Conservation (phyloP, 768 basidiomycete genomes). For the Phylloporus rhodoxanthus region DNA sequence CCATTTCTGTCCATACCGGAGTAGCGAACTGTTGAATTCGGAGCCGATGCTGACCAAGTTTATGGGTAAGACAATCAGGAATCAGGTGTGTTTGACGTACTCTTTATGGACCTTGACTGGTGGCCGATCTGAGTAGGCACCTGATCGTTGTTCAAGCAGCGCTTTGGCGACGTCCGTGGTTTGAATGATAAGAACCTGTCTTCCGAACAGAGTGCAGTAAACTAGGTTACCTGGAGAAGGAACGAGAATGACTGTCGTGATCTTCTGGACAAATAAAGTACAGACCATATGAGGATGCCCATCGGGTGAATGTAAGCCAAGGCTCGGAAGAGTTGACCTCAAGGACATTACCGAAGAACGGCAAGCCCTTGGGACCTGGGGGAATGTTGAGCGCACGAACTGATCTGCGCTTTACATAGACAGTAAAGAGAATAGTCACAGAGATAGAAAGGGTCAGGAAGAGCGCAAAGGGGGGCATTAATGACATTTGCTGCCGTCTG, state of each 20-base stretch:
- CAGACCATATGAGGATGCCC: constrained; percentile 25
- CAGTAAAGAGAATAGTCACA: constrained; percentile 6
- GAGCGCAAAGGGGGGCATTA: constrained; percentile 5
- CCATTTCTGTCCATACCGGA: constrained; percentile 29
- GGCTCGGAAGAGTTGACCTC: constrained; percentile 23
- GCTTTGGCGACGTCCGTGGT: constrained; percentile 28
- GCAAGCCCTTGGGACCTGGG: constrained; percentile 30
- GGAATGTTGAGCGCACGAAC: constrained; percentile 10
- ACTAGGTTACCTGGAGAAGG: constrained; percentile 26
- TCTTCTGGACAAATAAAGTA: background rate
- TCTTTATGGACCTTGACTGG: constrained; percentile 24
- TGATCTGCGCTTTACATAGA: constrained; percentile 11
- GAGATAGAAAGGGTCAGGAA: constrained; percentile 4
- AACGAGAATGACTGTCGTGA: background rate
- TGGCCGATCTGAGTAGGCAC: constrained; percentile 36
- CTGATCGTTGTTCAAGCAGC: constrained; percentile 34
- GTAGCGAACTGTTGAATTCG: constrained; percentile 28
- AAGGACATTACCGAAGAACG: constrained; percentile 25
- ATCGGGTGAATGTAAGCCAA: constrained; percentile 32
- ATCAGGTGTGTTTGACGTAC: constrained; percentile 8
- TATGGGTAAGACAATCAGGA: constrained; percentile 1
- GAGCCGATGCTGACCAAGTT: constrained; percentile 19
- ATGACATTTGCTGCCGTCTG: constrained; percentile 1
- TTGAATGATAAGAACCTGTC: constrained; percentile 31
- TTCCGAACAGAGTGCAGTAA: constrained; percentile 29